These are phyloP conservation scores for Umbelopsis sp. DNA, from an alignment of 371 early-diverging fungal species.

Conservation along the genomic window DNA sequence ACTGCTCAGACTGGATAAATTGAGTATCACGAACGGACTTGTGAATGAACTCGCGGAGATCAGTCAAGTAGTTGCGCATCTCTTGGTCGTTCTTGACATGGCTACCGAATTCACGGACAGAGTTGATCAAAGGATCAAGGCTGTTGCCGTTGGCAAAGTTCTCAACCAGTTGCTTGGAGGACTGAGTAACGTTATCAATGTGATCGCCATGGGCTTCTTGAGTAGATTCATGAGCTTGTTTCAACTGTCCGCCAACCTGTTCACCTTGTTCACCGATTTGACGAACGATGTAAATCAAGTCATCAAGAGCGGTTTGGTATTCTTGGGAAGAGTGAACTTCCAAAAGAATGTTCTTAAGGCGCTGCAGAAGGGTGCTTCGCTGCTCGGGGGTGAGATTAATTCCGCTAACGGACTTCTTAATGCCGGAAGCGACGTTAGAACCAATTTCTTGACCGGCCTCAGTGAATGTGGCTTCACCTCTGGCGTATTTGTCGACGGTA, in stretches of 20 bases:
- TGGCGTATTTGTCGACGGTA: slow-evolving; percentile 11
- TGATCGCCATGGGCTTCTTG: slow-evolving; percentile 19
- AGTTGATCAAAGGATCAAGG: slow-evolving; percentile 34
- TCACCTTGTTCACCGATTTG: slow-evolving; percentile 26
- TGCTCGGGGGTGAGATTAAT: slow-evolving; percentile 24
- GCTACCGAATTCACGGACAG: slow-evolving; percentile 28
- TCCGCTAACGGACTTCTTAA: not conserved
- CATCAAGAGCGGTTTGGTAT: slow-evolving; percentile 38
- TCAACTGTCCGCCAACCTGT: slow-evolving; percentile 9
- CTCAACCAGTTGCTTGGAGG: slow-evolving; percentile 42
- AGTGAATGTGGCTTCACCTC: slow-evolving; percentile 11
- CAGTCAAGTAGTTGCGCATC: slow-evolving; percentile 25
- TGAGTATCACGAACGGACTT: slow-evolving; percentile 32
- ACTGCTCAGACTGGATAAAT: slow-evolving; percentile 32
- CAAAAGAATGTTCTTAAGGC: slow-evolving; percentile 27
- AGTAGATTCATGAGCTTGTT: slow-evolving; percentile 15
- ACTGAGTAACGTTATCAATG: slow-evolving; percentile 28
- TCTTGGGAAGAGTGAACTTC: slow-evolving; percentile 36
- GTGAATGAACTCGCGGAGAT: slow-evolving; percentile 31
- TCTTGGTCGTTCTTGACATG: slow-evolving; percentile 35
- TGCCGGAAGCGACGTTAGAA: not conserved
- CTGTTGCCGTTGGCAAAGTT: slow-evolving; percentile 42
- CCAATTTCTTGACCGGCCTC: slow-evolving; percentile 20
- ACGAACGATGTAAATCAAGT: slow-evolving; percentile 31
- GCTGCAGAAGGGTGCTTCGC: slow-evolving; percentile 21